Evolutionary conservation across 257 asterid species (phyloP).

Genomic region (Echites panduratus): DNA sequence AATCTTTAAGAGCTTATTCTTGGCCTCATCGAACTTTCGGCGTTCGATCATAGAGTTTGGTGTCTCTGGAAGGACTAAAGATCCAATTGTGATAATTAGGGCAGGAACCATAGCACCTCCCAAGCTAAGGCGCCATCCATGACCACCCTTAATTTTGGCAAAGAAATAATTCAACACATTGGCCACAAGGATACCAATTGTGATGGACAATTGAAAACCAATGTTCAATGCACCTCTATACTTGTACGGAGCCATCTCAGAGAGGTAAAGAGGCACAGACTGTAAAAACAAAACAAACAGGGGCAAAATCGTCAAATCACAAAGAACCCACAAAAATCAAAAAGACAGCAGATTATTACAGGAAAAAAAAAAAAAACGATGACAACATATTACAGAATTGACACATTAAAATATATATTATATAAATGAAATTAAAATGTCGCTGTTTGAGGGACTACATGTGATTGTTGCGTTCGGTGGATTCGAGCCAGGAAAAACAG

Average conservation of each 20-base stretch:
- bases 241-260: conserved; percentile 66
- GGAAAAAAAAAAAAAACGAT: too few relatives aligned
- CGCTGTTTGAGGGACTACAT: conserved; percentile 14
- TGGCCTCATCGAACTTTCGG: conserved; percentile 48
- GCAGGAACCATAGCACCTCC: conserved; percentile 93
- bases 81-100: conserved; percentile 57
- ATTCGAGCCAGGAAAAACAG: neutral
- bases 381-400: too few relatives aligned
- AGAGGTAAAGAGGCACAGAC: conserved; percentile 62
- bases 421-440: too few relatives aligned
- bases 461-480: conserved; percentile 2
- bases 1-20: conserved; percentile 35
- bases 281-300: conserved; percentile 17
- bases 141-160: conserved; percentile 42
- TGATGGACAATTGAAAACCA: conserved; percentile 49
- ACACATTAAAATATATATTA: too few relatives aligned
- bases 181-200: conserved; percentile 44
- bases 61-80: conserved; percentile 72
- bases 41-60: conserved; percentile 85
- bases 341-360: too few relatives aligned
- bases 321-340: neutral
- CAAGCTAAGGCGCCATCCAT: conserved; percentile 80
- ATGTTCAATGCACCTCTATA: conserved; percentile 59
- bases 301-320: neutral
- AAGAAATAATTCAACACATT: conserved; percentile 48